Evolutionary conservation across 495 filamentous ascomycete genomes (phyloP).

Genomic region (Penicillium daleae): DNA sequence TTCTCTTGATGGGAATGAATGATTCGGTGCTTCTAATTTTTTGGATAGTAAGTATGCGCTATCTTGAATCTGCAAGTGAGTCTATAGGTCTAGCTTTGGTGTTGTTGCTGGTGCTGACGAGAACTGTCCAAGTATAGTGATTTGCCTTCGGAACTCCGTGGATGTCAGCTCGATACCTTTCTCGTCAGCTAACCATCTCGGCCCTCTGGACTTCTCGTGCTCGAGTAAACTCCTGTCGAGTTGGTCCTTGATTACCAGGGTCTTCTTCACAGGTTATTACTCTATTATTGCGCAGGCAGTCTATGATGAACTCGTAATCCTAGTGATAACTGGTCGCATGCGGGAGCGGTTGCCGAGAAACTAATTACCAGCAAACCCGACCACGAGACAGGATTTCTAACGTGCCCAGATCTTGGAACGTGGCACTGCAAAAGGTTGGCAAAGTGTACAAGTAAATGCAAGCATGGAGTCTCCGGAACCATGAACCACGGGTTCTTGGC

Average conservation of each 20-base stretch:
- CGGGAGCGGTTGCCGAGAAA: not conserved
- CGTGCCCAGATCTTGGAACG: slow-evolving; percentile 26
- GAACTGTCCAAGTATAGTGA: not conserved
- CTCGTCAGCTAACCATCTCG: no score
- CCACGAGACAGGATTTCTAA: slow-evolving; percentile 8
- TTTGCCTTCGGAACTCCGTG: not conserved
- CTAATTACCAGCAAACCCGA: not conserved
- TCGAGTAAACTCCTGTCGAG: no score
- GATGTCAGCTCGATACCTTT: not conserved
- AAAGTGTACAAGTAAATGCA: slow-evolving; percentile 17
- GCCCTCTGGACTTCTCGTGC: no score
- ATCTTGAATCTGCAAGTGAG: not conserved
- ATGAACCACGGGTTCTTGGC: slow-evolving; percentile 6
- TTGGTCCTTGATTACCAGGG: not conserved
- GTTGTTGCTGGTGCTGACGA: not conserved
- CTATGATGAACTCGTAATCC: not conserved
- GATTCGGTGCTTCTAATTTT: not conserved
- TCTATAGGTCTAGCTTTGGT: not conserved
- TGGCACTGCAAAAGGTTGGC: slow-evolving; percentile 19
- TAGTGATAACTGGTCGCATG: not conserved
- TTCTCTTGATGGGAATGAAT: not conserved
- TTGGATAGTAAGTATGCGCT: no score
- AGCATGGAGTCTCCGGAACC: slow-evolving; percentile 23
- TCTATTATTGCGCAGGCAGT: not conserved
- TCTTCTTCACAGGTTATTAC: not conserved